These are phyloP conservation scores for Thoreauomyces humboldtii DNA, from an alignment of 192 early-diverging fungal species.

Conservation along the genomic window DNA sequence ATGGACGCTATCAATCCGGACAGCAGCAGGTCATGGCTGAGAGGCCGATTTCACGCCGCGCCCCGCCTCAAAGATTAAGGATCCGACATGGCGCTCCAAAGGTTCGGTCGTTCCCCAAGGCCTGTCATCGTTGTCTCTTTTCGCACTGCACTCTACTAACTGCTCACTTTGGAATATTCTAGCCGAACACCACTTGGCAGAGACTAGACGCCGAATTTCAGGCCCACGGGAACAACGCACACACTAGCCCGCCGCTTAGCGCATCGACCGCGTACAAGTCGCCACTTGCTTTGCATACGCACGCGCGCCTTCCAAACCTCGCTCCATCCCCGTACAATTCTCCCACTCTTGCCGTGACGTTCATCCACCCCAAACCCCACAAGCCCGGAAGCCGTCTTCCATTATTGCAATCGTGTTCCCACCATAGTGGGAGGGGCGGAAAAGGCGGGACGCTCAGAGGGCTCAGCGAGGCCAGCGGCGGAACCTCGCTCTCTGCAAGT, in stretches of 20 bases:
- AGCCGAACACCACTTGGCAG: constrained; percentile 4
- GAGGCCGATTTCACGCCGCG: not conserved
- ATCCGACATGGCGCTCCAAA: not conserved
- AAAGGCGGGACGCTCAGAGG: not conserved
- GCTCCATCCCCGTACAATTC: no score
- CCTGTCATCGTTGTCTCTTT: no score
- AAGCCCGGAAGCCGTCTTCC: not conserved
- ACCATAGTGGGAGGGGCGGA: not conserved
- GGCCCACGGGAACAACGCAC: not conserved
- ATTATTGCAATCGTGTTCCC: not conserved
- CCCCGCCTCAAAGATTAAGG: not conserved
- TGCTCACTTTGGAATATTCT: not conserved
- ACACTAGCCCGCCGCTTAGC: no score
- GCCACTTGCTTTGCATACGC: no score
- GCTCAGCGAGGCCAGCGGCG: not conserved
- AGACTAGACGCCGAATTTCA: constrained; percentile 15
- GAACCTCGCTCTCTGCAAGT: not conserved
- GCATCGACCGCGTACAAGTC: no score
- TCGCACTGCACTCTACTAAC: no score
- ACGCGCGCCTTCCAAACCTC: no score
- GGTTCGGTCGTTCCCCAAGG: no score
- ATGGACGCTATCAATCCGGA: no score
- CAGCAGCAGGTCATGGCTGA: no score
- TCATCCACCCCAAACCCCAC: constrained; percentile 9
- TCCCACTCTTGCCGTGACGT: not conserved